Base-by-base conservation (phyloP, 306 rosid genomes). In the Casuarina glauca region DNA sequence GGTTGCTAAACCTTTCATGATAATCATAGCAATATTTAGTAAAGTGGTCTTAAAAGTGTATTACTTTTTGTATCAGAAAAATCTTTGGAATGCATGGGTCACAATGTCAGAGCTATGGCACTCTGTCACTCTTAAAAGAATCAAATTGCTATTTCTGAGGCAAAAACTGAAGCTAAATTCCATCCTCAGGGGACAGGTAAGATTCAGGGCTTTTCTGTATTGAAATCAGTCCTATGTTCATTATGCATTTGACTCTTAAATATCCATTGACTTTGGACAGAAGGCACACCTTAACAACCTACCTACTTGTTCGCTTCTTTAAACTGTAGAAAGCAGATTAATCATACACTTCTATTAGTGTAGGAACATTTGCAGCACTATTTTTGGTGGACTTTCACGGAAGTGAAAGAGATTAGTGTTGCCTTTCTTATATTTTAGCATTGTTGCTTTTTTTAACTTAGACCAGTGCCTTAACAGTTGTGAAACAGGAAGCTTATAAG, bases 1-100 rank as follows among this genome's bases (percentile, higher is more conserved):
- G 69, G 74, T 44, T 52, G 38, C 32, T 20, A 74, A 57, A 72
- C 19, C 12, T 44, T 55, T 6, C 38, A 16, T 51, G 72, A 49
- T 83, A 72, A 49, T 45, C 35, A 57, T 71, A 64, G 76, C 69
- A 48, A 39, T 80, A 77, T 80, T 80, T 54, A 54, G 36, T 78
- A 41, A 70, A 78, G 66, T 81, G 64, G 43, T 75, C 26, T 64
- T 79, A 57, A 68, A 58, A 63, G 46, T 84, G 78, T 78, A 48
- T 69, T 80, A 88, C 86, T 76, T 78, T 52, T 78, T 84, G 74
- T 78, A 63, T 78, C 97, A 96, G 99, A 90, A 83, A 83, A 89
- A 90, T 84, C 80, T 96, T 62, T 96, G 99, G 99, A 93, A 96
- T 87, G 98, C 97, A 67, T 96, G 98, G 99, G 98, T 93, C 74